Conservation (phyloP, 1,139 yeast genomes). For the Nakaseomyces delphensis region DNA sequence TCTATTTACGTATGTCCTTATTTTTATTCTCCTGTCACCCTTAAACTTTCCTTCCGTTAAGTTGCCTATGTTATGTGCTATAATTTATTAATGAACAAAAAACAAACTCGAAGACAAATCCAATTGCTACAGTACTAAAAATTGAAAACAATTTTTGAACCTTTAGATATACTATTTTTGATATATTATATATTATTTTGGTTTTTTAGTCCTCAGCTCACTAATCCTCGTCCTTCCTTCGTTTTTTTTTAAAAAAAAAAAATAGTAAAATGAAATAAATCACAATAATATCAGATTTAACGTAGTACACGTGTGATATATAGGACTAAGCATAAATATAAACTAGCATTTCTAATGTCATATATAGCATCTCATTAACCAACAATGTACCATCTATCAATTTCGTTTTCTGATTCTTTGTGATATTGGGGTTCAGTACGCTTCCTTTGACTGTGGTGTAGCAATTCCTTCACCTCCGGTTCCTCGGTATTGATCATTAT, state of each 20-base stretch:
- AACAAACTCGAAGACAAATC: too few relatives aligned
- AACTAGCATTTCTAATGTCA: too few relatives aligned
- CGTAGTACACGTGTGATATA: too few relatives aligned
- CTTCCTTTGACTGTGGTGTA: not conserved
- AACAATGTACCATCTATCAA: constrained; percentile 8
- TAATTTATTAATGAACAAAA: too few relatives aligned
- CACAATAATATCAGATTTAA: too few relatives aligned
- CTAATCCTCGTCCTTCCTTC: constrained; percentile 5
- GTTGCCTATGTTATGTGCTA: too few relatives aligned
- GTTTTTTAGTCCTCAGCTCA: not conserved
- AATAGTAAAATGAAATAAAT: not conserved
- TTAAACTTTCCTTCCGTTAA: constrained; percentile 2
- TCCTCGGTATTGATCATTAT: not conserved
- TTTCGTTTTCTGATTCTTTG: not conserved
- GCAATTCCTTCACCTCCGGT: not conserved
- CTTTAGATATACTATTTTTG: too few relatives aligned
- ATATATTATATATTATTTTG: not conserved
- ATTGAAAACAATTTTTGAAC: too few relatives aligned
- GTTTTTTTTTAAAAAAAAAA: constrained; percentile 4
- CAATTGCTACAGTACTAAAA: too few relatives aligned
- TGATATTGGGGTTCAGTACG: too few relatives aligned
- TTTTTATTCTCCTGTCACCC: not conserved
- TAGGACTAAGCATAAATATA: too few relatives aligned
- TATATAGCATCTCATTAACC: not conserved
- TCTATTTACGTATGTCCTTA: constrained; percentile 3